Percentiles rank a stretch among this genome's conserved stretches.
Conservation (phyloP, 192 early-diverging fungal genomes). For the Bifiguratus adelaidae region DNA sequence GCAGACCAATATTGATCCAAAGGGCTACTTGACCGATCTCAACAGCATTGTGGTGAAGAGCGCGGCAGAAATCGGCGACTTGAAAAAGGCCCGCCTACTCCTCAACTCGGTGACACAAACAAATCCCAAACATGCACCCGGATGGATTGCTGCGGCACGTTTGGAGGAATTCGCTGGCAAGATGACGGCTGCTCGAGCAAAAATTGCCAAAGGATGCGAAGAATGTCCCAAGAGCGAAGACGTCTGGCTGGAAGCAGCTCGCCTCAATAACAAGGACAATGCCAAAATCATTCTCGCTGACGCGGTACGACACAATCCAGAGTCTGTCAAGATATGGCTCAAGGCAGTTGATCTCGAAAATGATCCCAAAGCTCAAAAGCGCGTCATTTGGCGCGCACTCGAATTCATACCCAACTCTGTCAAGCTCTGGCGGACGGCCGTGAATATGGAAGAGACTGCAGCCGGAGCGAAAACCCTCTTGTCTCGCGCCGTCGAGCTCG, state of each 20-base stretch:
- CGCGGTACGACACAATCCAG: constrained; percentile 81
- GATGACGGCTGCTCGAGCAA: constrained; percentile 64
- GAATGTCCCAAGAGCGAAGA: constrained; percentile 93
- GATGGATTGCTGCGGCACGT: constrained; percentile 97
- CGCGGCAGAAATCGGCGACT: constrained; percentile 77
- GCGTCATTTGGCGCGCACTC: constrained; percentile 80
- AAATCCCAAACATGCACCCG: constrained; percentile 93
- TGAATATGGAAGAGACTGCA: constrained; percentile 85
- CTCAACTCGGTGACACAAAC: constrained; percentile 84
- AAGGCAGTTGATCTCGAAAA: constrained; percentile 79
- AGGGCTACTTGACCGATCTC: constrained; percentile 92
- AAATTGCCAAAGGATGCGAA: constrained; percentile 87
- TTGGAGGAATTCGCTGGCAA: constrained; percentile 91
- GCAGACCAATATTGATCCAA: constrained; percentile 86
- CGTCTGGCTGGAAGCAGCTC: constrained; percentile 93
- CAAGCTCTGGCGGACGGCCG: constrained; percentile 85
- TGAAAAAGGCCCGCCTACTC: constrained; percentile 82
- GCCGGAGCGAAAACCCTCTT: constrained; percentile 86
- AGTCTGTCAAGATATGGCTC: constrained; percentile 90
- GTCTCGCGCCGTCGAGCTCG: constrained; percentile 88
- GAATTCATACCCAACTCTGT: constrained; percentile 91
- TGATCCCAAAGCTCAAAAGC: constrained; percentile 62
- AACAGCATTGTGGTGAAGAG: constrained; percentile 71
- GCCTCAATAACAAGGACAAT: constrained; percentile 67
- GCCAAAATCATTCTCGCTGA: constrained; percentile 88